These are phyloP conservation scores for Trichoderma virens DNA, from an alignment of 495 filamentous ascomycete species.

Conservation along the genomic window DNA sequence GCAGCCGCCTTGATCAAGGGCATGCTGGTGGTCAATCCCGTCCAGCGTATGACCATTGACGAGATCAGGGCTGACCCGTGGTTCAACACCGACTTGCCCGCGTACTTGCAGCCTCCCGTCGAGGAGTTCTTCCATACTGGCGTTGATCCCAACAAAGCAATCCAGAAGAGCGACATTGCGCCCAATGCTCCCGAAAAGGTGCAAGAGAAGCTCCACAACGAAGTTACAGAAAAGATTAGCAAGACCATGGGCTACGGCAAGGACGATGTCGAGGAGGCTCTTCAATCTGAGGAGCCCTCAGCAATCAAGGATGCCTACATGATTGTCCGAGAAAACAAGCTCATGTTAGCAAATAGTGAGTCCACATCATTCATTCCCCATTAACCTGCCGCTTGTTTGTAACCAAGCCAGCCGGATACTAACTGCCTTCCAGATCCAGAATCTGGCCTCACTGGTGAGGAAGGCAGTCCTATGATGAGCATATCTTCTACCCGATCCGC, in stretches of 20 bases:
- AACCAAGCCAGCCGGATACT: conserved; percentile 24
- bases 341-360: conserved; percentile 92
- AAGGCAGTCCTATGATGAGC: conserved; percentile 27
- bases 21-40: conserved; percentile 92
- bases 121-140: conserved; percentile 91
- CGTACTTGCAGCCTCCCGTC: conserved; percentile 79
- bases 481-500: conserved; percentile 37
- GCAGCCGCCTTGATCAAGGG: conserved; percentile 79
- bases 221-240: conserved; percentile 88
- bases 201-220: conserved; percentile 82
- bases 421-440: conserved; percentile 15
- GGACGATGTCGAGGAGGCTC: conserved; percentile 88
- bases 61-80: conserved; percentile 93
- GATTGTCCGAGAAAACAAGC: conserved; percentile 93
- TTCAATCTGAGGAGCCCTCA: conserved; percentile 85
- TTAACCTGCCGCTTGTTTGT: not conserved
- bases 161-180: conserved; percentile 69
- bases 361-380: not conserved
- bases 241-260: conserved; percentile 96
- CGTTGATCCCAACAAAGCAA: conserved; percentile 83
- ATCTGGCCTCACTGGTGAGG: conserved; percentile 4
- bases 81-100: conserved; percentile 80
- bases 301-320: conserved; percentile 98
- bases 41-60: conserved; percentile 84
- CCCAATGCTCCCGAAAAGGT: conserved; percentile 67